A percentile compares a stretch with the other conserved stretches of the same genome.
Conservation (phyloP, 495 filamentous ascomycete genomes). For the Cenococcum geophilum region DNA sequence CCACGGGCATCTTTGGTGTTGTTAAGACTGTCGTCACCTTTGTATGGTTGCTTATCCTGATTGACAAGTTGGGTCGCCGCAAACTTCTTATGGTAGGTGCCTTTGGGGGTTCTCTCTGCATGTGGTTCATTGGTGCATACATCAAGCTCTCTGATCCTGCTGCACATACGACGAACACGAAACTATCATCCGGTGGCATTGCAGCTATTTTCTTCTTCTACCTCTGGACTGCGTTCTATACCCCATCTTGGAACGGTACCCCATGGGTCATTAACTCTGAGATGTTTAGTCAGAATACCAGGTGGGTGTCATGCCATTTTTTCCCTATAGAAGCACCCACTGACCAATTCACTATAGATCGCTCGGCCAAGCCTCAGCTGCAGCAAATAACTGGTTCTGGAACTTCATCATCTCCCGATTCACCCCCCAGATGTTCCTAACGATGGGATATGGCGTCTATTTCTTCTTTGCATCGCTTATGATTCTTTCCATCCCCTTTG, state of each 20-base stretch:
- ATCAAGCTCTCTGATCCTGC: slow-evolving; percentile 47
- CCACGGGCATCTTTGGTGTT: slow-evolving; percentile 33
- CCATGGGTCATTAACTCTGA: slow-evolving; percentile 40
- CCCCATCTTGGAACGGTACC: slow-evolving; percentile 64
- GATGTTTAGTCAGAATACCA: slow-evolving; percentile 37
- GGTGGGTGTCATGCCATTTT: slow-evolving; percentile 13
- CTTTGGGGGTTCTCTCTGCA: slow-evolving; percentile 49
- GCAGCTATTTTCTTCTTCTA: slow-evolving; percentile 75
- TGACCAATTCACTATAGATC: slow-evolving; percentile 29
- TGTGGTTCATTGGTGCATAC: slow-evolving; percentile 52
- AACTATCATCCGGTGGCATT: slow-evolving; percentile 53
- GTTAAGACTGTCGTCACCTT: slow-evolving; percentile 51
- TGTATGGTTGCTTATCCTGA: slow-evolving; percentile 52
- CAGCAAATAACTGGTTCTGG: slow-evolving; percentile 69
- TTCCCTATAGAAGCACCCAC: neutral
- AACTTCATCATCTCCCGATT: slow-evolving; percentile 70
- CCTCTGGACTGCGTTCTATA: slow-evolving; percentile 73
- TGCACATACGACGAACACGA: slow-evolving; percentile 34
- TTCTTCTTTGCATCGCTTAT: slow-evolving; percentile 73
- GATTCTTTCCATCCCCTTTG: slow-evolving; percentile 59
- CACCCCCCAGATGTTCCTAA: slow-evolving; percentile 69
- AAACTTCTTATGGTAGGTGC: slow-evolving; percentile 52
- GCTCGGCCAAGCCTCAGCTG: slow-evolving; percentile 61
- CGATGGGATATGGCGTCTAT: slow-evolving; percentile 67
- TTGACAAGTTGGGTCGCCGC: slow-evolving; percentile 55